Percentiles rank a stretch among this genome's conserved stretches.
Conservation (phyloP, 2,329 filamentous ascomycete species). For the Microdochium trichocladiopsis region DNA sequence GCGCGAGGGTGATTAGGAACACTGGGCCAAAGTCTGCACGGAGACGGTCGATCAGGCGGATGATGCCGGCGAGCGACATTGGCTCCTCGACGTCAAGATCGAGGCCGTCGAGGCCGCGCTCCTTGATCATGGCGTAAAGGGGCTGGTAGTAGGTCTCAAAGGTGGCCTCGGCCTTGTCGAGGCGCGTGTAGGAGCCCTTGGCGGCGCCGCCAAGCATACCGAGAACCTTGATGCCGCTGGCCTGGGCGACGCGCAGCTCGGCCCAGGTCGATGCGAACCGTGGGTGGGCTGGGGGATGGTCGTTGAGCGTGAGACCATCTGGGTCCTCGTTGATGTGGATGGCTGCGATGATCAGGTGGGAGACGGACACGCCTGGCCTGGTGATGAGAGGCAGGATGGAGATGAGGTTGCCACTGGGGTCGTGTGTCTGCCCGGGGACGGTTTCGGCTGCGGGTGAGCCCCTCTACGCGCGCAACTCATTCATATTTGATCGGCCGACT, state of each 20-base stretch:
- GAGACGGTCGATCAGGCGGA: conserved; percentile 57
- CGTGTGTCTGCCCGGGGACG: conserved; percentile 26
- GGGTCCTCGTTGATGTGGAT: conserved; percentile 69
- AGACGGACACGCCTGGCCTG: conserved; percentile 33
- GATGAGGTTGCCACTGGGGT: conserved; percentile 24
- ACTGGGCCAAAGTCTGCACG: conserved; percentile 55
- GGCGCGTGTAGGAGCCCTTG: conserved; percentile 57
- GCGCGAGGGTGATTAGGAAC: conserved; percentile 72
- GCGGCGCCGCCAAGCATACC: conserved; percentile 78
- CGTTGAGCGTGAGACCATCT: conserved; percentile 63
- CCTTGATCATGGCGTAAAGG: conserved; percentile 52
- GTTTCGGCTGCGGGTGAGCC: background rate
- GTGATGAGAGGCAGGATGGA: conserved; percentile 33
- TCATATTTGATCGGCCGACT: background rate
- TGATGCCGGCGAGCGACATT: conserved; percentile 57
- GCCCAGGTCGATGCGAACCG: conserved; percentile 63
- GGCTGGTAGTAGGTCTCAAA: conserved; percentile 68
- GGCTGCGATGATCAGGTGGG: conserved; percentile 72
- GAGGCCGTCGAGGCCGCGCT: conserved; percentile 53
- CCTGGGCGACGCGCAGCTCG: conserved; percentile 63
- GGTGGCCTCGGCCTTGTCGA: conserved; percentile 36
- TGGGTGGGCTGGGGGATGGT: conserved; percentile 57
- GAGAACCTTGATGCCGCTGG: conserved; percentile 64
- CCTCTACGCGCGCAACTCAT: background rate
- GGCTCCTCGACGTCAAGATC: conserved; percentile 72